These are phyloP conservation scores for Filobasidium uniguttulatum DNA, from an alignment of 1,284 basidiomycete species.

Conservation along the genomic window DNA sequence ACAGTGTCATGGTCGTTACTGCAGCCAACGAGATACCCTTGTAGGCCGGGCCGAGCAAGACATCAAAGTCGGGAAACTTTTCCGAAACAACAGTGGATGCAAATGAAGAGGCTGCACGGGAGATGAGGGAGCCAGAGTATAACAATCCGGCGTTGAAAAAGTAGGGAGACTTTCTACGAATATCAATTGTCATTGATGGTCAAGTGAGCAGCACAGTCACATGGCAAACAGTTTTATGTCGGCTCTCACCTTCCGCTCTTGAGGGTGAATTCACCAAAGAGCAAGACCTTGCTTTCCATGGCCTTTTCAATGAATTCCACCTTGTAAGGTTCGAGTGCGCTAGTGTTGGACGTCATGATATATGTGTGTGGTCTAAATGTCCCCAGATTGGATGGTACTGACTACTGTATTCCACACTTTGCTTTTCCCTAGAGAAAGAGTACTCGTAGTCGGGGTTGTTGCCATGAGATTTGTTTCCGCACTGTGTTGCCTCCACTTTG, in stretches of 20 bases:
- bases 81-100: conserved; percentile 44
- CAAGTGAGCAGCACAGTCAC: background rate
- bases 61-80: conserved; percentile 59
- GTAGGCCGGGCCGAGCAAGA: conserved; percentile 94
- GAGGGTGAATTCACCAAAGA: conserved; percentile 78
- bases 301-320: conserved; percentile 36
- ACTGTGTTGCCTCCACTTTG: too few species aligned
- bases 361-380: background rate
- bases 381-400: too few species aligned
- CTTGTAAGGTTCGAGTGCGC: conserved; percentile 26
- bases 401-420: too few species aligned
- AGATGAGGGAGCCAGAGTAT: conserved; percentile 68
- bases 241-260: conserved; percentile 77
- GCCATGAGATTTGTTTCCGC: too few species aligned
- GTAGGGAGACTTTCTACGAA: conserved; percentile 81
- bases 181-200: background rate
- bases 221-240: background rate
- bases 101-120: conserved; percentile 71
- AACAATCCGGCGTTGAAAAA: conserved; percentile 92
- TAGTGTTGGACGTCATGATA: background rate
- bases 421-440: too few species aligned
- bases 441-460: too few species aligned
- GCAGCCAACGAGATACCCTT: conserved; percentile 95
- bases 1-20: conserved; percentile 64
- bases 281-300: conserved; percentile 44